These are phyloP conservation scores for Aureobasidium subglaciale DNA, from an alignment of 2,329 filamentous ascomycete species.

Conservation along the genomic window DNA sequence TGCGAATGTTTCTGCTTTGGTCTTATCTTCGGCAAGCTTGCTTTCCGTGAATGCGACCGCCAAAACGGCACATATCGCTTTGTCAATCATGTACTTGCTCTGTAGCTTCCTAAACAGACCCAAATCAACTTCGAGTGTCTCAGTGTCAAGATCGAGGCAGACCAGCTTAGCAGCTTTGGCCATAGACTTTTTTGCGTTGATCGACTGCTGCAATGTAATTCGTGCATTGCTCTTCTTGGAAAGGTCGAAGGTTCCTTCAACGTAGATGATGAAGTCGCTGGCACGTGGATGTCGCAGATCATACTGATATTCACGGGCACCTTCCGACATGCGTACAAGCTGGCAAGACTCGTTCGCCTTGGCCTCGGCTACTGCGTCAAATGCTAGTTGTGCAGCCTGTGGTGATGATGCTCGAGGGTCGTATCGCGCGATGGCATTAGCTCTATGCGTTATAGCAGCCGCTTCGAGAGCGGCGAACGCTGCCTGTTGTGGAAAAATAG, in stretches of 20 bases:
- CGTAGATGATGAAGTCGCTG: constrained; percentile 36
- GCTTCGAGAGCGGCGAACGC: constrained; percentile 40
- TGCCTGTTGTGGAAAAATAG: constrained; percentile 41
- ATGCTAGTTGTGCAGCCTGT: constrained; percentile 53
- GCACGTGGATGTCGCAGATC: constrained; percentile 40
- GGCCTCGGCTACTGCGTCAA: constrained; percentile 52
- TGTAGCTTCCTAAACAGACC: constrained; percentile 36
- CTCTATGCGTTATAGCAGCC: constrained; percentile 39
- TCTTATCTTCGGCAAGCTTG: constrained; percentile 20
- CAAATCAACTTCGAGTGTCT: constrained; percentile 37
- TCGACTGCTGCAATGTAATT: constrained; percentile 32
- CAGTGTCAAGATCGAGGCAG: constrained; percentile 38
- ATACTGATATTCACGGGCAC: constrained; percentile 29
- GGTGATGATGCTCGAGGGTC: constrained; percentile 60
- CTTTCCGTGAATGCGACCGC: constrained; percentile 41
- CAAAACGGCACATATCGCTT: constrained; percentile 35
- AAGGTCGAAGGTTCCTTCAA: constrained; percentile 29
- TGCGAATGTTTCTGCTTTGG: constrained; percentile 13
- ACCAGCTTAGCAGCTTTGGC: constrained; percentile 35
- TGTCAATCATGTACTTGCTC: constrained; percentile 41
- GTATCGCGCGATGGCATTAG: constrained; percentile 51
- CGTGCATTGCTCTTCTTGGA: constrained; percentile 18
- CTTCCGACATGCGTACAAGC: constrained; percentile 54
- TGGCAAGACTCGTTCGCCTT: constrained; percentile 63
- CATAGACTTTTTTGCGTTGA: constrained; percentile 33